These are phyloP conservation scores for Penicillium pulvis DNA, from an alignment of 495 filamentous ascomycete species.

Conservation along the genomic window DNA sequence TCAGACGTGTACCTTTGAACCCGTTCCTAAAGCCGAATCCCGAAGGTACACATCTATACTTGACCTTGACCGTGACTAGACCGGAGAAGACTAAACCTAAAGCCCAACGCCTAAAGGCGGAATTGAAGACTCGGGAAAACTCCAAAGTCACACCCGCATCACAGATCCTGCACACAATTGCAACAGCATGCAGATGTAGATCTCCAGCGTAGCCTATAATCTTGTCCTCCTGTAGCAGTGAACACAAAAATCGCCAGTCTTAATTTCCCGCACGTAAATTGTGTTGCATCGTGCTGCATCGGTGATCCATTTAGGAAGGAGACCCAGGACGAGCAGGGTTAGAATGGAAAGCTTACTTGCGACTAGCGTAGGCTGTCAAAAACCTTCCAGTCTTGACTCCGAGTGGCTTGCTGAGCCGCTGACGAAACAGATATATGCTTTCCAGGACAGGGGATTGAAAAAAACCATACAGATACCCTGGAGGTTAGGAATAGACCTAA, in stretches of 20 bases:
- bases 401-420: neutral
- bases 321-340: conserved; percentile 8
- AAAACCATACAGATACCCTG: too few relatives aligned
- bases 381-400: neutral
- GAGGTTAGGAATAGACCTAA: neutral
- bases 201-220: conserved; percentile 7
- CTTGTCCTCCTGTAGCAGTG: conserved; percentile 2
- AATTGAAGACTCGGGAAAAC: neutral
- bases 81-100: neutral
- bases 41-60: neutral
- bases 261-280: conserved; percentile 28
- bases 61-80: neutral
- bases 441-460: neutral
- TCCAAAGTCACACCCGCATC: conserved; percentile 10
- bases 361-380: neutral
- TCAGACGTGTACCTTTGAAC: neutral
- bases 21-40: neutral
- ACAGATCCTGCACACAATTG: conserved; percentile 21
- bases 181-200: conserved; percentile 24
- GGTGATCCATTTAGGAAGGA: conserved; percentile 27
- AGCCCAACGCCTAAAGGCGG: conserved; percentile 6
- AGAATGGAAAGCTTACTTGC: conserved; percentile 21
- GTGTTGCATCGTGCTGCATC: conserved; percentile 35
- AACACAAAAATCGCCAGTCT: conserved; percentile 4
- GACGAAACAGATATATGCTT: neutral